A percentile compares a stretch with the other conserved stretches of the same genome.
Evolutionary conservation across 805 yeast species (phyloP).

Genomic region (Yamadazyma sp.): DNA sequence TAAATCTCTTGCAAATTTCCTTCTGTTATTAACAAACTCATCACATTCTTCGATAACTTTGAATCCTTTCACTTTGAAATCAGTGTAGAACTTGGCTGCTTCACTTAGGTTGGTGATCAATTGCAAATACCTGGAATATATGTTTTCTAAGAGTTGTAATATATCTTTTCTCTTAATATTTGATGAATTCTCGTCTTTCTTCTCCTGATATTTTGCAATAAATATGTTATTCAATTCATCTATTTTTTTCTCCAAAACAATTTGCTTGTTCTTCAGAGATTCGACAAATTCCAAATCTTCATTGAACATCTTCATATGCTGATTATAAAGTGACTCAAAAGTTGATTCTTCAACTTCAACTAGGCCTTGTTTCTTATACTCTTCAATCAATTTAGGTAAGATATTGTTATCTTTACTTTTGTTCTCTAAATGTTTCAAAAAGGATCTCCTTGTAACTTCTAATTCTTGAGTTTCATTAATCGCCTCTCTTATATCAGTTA

Average conservation of each 20-base stretch:
- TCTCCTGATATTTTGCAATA: slow-evolving; percentile 14
- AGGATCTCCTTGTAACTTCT: slow-evolving; percentile 35
- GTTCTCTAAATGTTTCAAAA: slow-evolving; percentile 40
- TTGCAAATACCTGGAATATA: slow-evolving; percentile 51
- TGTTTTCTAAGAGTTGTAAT: slow-evolving; percentile 50
- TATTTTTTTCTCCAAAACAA: slow-evolving; percentile 36
- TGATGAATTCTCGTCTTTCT: slow-evolving; percentile 17
- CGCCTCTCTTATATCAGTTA: slow-evolving; percentile 35
- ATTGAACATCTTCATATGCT: slow-evolving; percentile 46
- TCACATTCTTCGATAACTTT: slow-evolving; percentile 48
- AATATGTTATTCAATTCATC: slow-evolving; percentile 29
- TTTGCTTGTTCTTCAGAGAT: slow-evolving; percentile 28
- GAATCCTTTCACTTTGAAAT: slow-evolving; percentile 48
- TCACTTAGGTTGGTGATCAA: slow-evolving; percentile 58
- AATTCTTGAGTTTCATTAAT: slow-evolving; percentile 27
- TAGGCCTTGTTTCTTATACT: slow-evolving; percentile 28
- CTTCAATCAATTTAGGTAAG: slow-evolving; percentile 51
- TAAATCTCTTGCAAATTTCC: slow-evolving; percentile 51
- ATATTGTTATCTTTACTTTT: slow-evolving; percentile 47
- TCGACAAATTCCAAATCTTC: slow-evolving; percentile 49
- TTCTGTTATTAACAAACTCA: slow-evolving; percentile 47
- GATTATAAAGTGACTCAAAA: slow-evolving; percentile 36
- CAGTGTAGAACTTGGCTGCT: slow-evolving; percentile 70
- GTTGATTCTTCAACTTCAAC: slow-evolving; percentile 18
- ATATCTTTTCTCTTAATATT: slow-evolving; percentile 44